phyloP scores from a whole-genome alignment of 2,329 filamentous ascomycete genomes.

The Zymoseptoria brevis region DNA sequence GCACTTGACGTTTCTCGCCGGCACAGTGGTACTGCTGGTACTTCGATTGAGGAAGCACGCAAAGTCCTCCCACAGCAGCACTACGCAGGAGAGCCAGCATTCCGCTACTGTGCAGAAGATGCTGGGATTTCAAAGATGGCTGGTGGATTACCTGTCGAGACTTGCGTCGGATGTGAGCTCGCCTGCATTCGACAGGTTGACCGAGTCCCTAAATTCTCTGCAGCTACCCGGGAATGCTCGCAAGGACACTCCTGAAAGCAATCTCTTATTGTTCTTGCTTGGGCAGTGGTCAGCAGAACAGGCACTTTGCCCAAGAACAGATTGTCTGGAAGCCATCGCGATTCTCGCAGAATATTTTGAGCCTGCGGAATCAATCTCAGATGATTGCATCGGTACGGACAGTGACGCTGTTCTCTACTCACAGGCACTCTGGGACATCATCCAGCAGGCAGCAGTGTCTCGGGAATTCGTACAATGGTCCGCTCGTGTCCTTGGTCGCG shows the following conservation, averaged over 20 bases:
- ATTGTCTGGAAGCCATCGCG: conserved; percentile 60
- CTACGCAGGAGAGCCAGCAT: conserved; percentile 78
- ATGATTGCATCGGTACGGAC: conserved; percentile 65
- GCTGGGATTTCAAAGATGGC: conserved; percentile 69
- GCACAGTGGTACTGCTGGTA: conserved; percentile 69
- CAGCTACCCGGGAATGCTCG: conserved; percentile 61
- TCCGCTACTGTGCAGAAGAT: conserved; percentile 68
- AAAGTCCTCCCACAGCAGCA: conserved; percentile 47
- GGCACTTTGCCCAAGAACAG: conserved; percentile 61
- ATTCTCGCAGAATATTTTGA: conserved; percentile 71
- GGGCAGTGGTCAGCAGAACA: conserved; percentile 57
- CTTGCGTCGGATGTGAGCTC: not conserved
- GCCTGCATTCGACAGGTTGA: conserved; percentile 8
- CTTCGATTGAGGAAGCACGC: conserved; percentile 59
- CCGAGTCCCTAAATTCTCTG: conserved; percentile 39
- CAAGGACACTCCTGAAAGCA: conserved; percentile 66
- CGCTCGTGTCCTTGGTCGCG: conserved; percentile 72
- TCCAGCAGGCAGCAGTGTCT: conserved; percentile 15
- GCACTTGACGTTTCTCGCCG: conserved; percentile 68
- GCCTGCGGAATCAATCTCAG: conserved; percentile 47
- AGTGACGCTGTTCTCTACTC: conserved; percentile 45
- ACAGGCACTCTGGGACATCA: conserved; percentile 18
- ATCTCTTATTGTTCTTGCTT: conserved; percentile 70
- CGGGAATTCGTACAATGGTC: conserved; percentile 60
- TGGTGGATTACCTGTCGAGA: conserved; percentile 58